Evolutionary conservation across 2,329 filamentous ascomycete species (phyloP).

Genomic region (Dactylellina sp.): DNA sequence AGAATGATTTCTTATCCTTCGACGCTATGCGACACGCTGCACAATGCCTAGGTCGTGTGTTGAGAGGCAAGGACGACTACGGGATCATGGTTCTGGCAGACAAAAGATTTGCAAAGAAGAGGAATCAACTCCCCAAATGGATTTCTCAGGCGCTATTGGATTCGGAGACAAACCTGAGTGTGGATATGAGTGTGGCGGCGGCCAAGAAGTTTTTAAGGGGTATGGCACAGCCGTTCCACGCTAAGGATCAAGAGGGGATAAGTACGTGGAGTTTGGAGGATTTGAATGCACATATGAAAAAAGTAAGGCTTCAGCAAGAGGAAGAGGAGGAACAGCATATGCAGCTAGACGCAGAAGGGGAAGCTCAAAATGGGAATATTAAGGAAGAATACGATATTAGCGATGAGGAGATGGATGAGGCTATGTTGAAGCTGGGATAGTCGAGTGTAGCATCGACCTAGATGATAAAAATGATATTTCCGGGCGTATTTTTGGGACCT

Average conservation of each 20-base stretch:
- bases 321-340: constrained; percentile 62
- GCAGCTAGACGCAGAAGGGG: constrained; percentile 59
- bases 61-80: constrained; percentile 97
- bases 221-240: constrained; percentile 90
- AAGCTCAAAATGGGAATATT: constrained; percentile 57
- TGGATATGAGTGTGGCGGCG: constrained; percentile 90
- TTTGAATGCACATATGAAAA: constrained; percentile 80
- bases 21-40: constrained; percentile 99
- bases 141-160: constrained; percentile 89
- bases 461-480: not conserved
- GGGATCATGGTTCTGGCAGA: constrained; percentile 99
- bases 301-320: constrained; percentile 73
- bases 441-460: not conserved
- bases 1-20: constrained; percentile 98
- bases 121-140: constrained; percentile 92
- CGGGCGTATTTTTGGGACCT: not conserved
- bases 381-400: constrained; percentile 49
- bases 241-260: constrained; percentile 87
- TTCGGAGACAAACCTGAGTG: constrained; percentile 87
- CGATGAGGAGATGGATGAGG: constrained; percentile 52
- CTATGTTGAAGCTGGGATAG: constrained; percentile 47
- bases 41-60: constrained; percentile 92
- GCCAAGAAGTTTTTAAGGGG: constrained; percentile 89
- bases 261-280: constrained; percentile 90
- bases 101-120: constrained; percentile 90